These are phyloP conservation scores for Musa troglodytarum DNA, from an alignment of 176 grass and related monocot species.

Conservation along the genomic window DNA sequence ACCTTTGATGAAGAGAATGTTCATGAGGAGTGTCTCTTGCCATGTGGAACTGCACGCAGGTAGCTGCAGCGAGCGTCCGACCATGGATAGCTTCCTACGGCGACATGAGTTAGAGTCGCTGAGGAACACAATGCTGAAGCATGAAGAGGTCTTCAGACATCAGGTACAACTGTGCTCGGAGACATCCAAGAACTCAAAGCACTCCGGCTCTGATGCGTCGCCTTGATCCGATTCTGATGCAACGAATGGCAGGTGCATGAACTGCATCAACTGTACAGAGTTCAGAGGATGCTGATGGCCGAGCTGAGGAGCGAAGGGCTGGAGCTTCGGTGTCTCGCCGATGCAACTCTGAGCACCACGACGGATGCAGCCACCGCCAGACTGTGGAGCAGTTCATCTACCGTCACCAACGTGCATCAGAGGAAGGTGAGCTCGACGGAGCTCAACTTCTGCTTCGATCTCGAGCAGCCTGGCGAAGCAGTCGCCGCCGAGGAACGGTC, in stretches of 20 bases:
- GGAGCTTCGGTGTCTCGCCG: slow-evolving; percentile 31
- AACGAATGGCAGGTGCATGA: slow-evolving; percentile 45
- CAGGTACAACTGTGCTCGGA: slow-evolving; percentile 35
- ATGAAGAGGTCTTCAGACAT: slow-evolving; percentile 67
- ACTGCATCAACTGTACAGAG: slow-evolving; percentile 53
- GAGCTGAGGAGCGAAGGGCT: slow-evolving; percentile 26
- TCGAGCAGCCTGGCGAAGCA: neutral
- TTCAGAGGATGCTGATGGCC: slow-evolving; percentile 61
- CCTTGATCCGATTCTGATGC: neutral
- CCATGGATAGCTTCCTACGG: slow-evolving; percentile 44
- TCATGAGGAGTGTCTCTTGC: too few relatives aligned
- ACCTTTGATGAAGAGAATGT: too few relatives aligned
- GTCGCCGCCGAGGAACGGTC: too few relatives aligned
- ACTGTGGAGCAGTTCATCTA: slow-evolving; percentile 33
- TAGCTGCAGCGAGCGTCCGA: too few relatives aligned
- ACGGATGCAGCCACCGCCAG: slow-evolving; percentile 19
- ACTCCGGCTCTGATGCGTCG: neutral
- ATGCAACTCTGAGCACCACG: slow-evolving; percentile 27
- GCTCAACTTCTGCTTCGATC: slow-evolving; percentile 14
- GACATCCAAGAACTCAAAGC: neutral
- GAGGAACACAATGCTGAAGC: slow-evolving; percentile 57
- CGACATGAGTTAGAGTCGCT: slow-evolving; percentile 35
- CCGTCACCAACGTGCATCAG: slow-evolving; percentile 14
- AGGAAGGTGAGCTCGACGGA: slow-evolving; percentile 24
- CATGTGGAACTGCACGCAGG: too few relatives aligned